phyloP scores from a whole-genome alignment of 371 early-diverging fungal genomes.

The Amoeboaphelidium occidentale region DNA sequence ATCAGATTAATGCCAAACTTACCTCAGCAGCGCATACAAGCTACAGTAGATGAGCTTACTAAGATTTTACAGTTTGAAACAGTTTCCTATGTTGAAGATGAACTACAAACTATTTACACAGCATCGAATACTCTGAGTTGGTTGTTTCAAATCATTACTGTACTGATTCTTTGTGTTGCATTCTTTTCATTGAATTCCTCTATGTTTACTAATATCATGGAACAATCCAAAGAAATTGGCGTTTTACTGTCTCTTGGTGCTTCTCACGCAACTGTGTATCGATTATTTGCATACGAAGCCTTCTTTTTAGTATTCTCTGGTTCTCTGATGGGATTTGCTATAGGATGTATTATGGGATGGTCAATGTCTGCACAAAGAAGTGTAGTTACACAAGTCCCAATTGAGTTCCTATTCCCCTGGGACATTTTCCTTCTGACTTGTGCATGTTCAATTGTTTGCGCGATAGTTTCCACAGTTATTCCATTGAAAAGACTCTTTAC shows the following conservation, averaged over 20 bases:
- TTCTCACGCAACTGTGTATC: neutral
- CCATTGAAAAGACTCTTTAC: no score
- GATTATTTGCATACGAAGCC: conserved; percentile 1
- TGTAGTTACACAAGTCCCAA: neutral
- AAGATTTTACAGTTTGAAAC: neutral
- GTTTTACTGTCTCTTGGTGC: neutral
- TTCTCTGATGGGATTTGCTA: neutral
- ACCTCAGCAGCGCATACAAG: neutral
- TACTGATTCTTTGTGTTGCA: neutral
- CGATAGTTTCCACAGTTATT: neutral
- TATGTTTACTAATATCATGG: neutral
- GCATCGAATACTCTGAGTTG: neutral
- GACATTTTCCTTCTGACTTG: neutral
- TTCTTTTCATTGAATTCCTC: neutral
- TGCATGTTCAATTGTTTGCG: neutral
- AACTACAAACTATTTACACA: neutral
- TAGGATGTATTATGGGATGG: neutral
- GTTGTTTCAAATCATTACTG: neutral
- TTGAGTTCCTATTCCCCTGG: neutral
- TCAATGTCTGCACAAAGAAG: neutral
- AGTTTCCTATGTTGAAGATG: neutral
- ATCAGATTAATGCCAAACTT: neutral
- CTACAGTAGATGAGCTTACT: neutral
- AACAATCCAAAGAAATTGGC: conserved; percentile 1
- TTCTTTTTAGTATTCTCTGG: neutral